Percentiles rank a stretch among this genome's conserved stretches.
These are phyloP conservation scores for Inosperma sp. DNA, from an alignment of 768 basidiomycete species.

Conservation along the genomic window DNA sequence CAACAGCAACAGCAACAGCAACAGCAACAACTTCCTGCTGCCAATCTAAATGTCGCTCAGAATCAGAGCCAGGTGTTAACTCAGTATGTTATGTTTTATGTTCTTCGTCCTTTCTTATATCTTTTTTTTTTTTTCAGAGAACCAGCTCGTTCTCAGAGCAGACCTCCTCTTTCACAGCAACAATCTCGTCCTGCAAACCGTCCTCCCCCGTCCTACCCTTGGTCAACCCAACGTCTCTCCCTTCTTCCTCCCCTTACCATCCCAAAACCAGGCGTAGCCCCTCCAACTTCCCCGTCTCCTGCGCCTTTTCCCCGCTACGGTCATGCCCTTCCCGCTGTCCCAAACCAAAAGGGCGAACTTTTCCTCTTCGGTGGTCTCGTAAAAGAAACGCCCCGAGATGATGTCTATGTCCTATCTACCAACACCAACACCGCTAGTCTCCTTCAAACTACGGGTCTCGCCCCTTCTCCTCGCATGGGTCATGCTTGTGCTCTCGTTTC, in stretches of 20 bases:
- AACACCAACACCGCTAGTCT: constrained; percentile 75
- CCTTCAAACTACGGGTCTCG: constrained; percentile 83
- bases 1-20: constrained; percentile 11
- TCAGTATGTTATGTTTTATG: constrained; percentile 34
- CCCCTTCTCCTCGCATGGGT: constrained; percentile 88
- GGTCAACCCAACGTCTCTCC: constrained; percentile 71
- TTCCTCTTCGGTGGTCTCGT: constrained; percentile 98
- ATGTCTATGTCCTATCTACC: constrained; percentile 86
- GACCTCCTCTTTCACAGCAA: constrained; percentile 11
- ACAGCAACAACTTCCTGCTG: constrained; percentile 32
- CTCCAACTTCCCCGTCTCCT: constrained; percentile 68
- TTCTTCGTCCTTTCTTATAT: neutral
- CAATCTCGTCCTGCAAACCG: constrained; percentile 22
- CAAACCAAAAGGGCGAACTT: constrained; percentile 80
- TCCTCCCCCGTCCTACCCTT: constrained; percentile 44
- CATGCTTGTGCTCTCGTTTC: constrained; percentile 95
- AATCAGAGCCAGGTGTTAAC: constrained; percentile 66
- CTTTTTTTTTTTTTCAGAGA: neutral
- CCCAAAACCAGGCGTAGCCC: constrained; percentile 57
- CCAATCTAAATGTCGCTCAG: constrained; percentile 57
- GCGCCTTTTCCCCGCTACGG: constrained; percentile 97
- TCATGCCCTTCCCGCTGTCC: constrained; percentile 78
- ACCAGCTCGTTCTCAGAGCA: constrained; percentile 3
- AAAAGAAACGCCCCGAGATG: constrained; percentile 82
- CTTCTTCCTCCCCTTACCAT: constrained; percentile 65